Base-by-base conservation (phyloP, 169 alveolate species). In the Babesia gibsoni region DNA sequence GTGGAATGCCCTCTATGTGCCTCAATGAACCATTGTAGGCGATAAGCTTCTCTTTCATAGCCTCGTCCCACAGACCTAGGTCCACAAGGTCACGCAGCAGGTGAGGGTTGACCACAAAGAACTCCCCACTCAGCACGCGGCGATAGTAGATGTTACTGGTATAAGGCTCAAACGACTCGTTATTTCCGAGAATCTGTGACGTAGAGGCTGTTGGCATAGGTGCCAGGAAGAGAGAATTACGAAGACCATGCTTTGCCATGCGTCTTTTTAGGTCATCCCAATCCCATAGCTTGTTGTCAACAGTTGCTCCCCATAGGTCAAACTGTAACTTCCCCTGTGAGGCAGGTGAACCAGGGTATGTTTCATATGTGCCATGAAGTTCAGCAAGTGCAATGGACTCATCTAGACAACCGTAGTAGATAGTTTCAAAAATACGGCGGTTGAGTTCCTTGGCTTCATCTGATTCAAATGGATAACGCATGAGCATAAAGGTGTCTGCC, bases 141-240 rank as follows among this genome's bases (percentile, higher is more conserved):
- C 99, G 93, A 72, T 94, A 94, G 85, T 97, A 98, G 46, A 98
- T 93, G 84, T 98, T 98, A 52, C 98, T 91, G 29, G 99, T 98
- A 90, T 93, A 97, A 2, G 99, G 99, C 83, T 96, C 99, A 77
- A 96, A 96, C n/a, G 98, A 92, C 84, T 98, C 99, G 79, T 94
- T 96, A 90, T 98, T 98, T 10, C 99, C 96, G 33, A 97, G 88
- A 43, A 96, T 96, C 89, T 96, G 98, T 2, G 99, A 94, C 16
- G 99, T 98, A 54, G 97, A 88, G 0, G 99, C 99, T 10, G 99
- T 98, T 0, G 99, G 99, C 99, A 98, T 98, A 29, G 99, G 99
- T 6, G 99, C 98, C 35, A 96, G 75, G 39, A 98, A 80, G 10
- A 98, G 90, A 9, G 99, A 96, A 87, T 98, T 98, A 39, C 99